Conservation (phyloP, 805 yeast genomes). For the Saccharomyces mikatae region DNA sequence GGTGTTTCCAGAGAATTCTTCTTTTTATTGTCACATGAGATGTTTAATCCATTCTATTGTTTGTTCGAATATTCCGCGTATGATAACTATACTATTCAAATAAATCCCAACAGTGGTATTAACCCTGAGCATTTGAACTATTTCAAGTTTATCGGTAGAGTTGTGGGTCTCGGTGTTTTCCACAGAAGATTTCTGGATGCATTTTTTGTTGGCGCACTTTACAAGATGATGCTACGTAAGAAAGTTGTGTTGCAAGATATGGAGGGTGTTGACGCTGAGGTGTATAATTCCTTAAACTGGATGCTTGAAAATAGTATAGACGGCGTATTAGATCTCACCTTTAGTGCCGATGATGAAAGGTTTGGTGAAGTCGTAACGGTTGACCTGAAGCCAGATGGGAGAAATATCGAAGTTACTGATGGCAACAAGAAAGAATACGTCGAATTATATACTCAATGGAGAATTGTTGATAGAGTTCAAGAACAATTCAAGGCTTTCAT, state of each 20-base stretch:
- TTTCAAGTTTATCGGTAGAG: conserved; percentile 96
- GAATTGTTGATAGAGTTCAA: conserved; percentile 83
- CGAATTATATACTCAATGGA: conserved; percentile 92
- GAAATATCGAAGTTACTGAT: conserved; percentile 83
- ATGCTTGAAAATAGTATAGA: conserved; percentile 90
- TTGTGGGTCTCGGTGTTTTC: conserved; percentile 96
- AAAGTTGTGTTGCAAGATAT: conserved; percentile 92
- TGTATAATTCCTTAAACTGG: conserved; percentile 92
- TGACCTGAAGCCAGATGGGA: conserved; percentile 84
- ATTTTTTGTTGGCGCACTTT: conserved; percentile 94
- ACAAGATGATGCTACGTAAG: conserved; percentile 93
- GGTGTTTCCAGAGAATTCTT: conserved; percentile 98
- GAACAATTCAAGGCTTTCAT: conserved; percentile 94
- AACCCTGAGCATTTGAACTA: conserved; percentile 97
- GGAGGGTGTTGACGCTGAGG: conserved; percentile 98
- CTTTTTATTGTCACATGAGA: conserved; percentile 92
- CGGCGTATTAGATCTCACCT: conserved; percentile 77
- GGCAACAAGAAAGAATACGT: conserved; percentile 94
- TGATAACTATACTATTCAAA: conserved; percentile 95
- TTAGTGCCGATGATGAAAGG: conserved; percentile 83
- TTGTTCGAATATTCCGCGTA: conserved; percentile 95
- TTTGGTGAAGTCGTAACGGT: conserved; percentile 88
- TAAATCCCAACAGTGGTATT: conserved; percentile 93
- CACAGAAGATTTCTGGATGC: conserved; percentile 97
- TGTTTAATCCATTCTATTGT: conserved; percentile 98